Percentiles rank a stretch among this genome's conserved stretches.
phyloP scores from a whole-genome alignment of 768 basidiomycete species.

The Pholiota conissans region DNA sequence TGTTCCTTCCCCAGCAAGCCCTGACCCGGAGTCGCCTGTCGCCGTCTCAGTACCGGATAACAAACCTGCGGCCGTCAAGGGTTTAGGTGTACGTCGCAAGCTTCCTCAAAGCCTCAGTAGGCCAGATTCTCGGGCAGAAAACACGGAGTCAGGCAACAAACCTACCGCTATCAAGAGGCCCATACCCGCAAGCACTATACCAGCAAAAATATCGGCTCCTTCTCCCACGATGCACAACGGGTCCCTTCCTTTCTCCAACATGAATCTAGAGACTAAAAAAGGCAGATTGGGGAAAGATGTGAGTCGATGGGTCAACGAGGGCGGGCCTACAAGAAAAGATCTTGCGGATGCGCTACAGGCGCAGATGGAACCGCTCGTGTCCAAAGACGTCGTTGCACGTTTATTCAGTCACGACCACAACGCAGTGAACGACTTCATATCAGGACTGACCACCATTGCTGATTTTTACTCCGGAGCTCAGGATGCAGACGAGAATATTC shows the following conservation, averaged over 20 bases:
- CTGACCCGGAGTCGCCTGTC: slow-evolving; percentile 43
- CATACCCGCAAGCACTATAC: slow-evolving; percentile 22
- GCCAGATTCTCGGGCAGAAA: slow-evolving; percentile 50
- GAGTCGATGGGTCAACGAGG: slow-evolving; percentile 83
- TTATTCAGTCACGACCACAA: slow-evolving; percentile 97
- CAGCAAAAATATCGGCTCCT: slow-evolving; percentile 11
- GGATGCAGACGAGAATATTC: slow-evolving; percentile 56
- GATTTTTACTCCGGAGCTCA: slow-evolving; percentile 71
- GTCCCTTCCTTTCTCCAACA: slow-evolving; percentile 46
- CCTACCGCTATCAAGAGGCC: slow-evolving; percentile 30
- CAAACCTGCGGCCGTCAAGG: slow-evolving; percentile 44
- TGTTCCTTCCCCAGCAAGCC: slow-evolving; percentile 20
- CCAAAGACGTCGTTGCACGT: slow-evolving; percentile 70
- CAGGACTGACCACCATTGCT: slow-evolving; percentile 70
- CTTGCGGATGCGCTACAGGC: slow-evolving; percentile 80
- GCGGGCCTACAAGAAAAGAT: slow-evolving; percentile 82
- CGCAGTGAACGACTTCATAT: slow-evolving; percentile 88
- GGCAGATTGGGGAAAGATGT: slow-evolving; percentile 72
- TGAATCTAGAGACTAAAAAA: slow-evolving; percentile 64
- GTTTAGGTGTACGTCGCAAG: slow-evolving; percentile 69
- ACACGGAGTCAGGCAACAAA: slow-evolving; percentile 33
- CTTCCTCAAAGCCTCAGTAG: slow-evolving; percentile 62
- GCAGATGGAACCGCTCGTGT: slow-evolving; percentile 88
- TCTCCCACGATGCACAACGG: slow-evolving; percentile 26
- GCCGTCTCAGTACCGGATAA: slow-evolving; percentile 32